Percentiles rank a stretch among this genome's conserved stretches.
phyloP scores from a whole-genome alignment of 345 rosid genomes.

The Acer negundo region DNA sequence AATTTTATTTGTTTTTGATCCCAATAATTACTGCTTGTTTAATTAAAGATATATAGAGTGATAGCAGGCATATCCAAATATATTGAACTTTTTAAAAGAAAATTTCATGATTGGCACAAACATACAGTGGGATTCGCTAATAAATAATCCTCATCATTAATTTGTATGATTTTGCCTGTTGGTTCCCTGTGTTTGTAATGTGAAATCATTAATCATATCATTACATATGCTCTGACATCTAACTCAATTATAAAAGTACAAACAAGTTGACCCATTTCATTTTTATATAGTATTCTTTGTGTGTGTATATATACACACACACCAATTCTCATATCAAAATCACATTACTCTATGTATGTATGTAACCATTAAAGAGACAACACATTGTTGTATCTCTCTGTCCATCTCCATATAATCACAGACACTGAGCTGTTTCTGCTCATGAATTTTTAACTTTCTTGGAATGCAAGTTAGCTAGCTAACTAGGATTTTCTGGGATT shows the following conservation, averaged over 20 bases:
- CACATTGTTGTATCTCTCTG: slow-evolving; percentile 3
- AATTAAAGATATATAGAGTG: too few relatives aligned
- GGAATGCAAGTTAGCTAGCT: slow-evolving; percentile 16
- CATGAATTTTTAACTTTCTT: background rate
- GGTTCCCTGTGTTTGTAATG: background rate
- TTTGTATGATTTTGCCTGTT: background rate
- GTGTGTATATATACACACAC: background rate
- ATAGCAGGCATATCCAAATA: too few relatives aligned
- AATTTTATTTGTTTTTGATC: too few relatives aligned
- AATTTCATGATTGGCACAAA: background rate
- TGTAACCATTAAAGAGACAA: slow-evolving; percentile 15
- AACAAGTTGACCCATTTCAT: slow-evolving; percentile 11
- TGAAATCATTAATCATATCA: background rate
- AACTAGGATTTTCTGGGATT: background rate
- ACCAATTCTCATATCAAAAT: background rate
- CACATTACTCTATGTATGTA: background rate
- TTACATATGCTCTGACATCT: background rate
- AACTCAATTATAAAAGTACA: background rate
- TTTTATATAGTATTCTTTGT: background rate
- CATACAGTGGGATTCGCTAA: background rate
- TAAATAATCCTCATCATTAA: background rate
- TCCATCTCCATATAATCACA: background rate
- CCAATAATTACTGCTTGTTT: too few relatives aligned
- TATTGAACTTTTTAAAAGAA: too few relatives aligned
- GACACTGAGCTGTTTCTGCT: background rate